Percentiles rank a stretch among this genome's conserved stretches.
Evolutionary conservation across 805 yeast genomes (phyloP).

Genomic region (Tetrapisispora pingtungensis): DNA sequence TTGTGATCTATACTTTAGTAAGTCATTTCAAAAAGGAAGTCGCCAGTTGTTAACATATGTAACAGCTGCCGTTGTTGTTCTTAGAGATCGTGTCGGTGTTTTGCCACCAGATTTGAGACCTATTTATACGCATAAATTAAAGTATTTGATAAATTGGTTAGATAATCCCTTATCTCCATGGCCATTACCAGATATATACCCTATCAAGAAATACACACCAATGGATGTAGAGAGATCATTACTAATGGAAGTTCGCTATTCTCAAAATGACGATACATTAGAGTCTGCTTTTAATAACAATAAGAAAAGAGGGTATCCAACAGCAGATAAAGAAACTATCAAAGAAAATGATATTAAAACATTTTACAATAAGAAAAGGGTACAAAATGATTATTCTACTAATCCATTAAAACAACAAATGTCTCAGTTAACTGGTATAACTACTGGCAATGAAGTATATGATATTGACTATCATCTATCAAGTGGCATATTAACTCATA

Average conservation of each 20-base stretch:
- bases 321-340: conserved; percentile 4
- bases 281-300: conserved; percentile 27
- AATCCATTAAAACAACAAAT: conserved; percentile 54
- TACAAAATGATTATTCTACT: conserved; percentile 56
- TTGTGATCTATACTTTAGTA: conserved; percentile 45
- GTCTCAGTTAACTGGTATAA: conserved; percentile 41
- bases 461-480: conserved; percentile 26
- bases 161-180: conserved; percentile 40
- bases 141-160: conserved; percentile 55
- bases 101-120: conserved; percentile 74
- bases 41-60: conserved; percentile 50
- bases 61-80: conserved; percentile 72
- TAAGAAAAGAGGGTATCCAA: conserved; percentile 4
- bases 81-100: conserved; percentile 72
- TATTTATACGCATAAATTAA: conserved; percentile 55
- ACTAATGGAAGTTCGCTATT: conserved; percentile 62
- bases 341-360: conserved; percentile 9
- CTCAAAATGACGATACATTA: conserved; percentile 33
- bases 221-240: conserved; percentile 73
- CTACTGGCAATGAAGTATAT: conserved; percentile 32
- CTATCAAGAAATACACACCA: conserved; percentile 52
- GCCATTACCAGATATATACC: conserved; percentile 71
- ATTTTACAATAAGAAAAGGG: conserved; percentile 52
- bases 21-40: conserved; percentile 21
- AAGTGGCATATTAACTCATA: conserved; percentile 49